Conservation (phyloP, 1,284 basidiomycete genomes). For the Calocybe gambosa region DNA sequence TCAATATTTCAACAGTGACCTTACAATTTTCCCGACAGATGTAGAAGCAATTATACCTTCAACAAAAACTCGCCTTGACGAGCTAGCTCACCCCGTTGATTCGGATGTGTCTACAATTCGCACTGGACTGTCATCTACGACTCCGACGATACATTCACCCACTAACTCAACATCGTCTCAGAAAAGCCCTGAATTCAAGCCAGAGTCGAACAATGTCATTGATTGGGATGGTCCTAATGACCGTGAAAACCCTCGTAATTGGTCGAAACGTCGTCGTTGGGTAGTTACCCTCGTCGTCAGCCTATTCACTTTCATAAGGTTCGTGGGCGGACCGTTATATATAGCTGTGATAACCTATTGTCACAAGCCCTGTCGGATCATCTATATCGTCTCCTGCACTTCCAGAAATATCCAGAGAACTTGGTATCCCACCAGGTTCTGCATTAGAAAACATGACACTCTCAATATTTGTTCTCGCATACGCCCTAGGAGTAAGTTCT, state of each 20-base stretch:
- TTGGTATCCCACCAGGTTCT: conserved; percentile 24
- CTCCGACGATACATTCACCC: conserved; percentile 1
- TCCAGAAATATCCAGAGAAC: conserved; percentile 21
- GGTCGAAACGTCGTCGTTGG: conserved; percentile 23
- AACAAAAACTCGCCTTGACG: not conserved
- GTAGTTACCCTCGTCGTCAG: conserved; percentile 26
- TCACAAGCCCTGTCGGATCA: conserved; percentile 22
- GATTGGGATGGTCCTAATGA: conserved; percentile 25
- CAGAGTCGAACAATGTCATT: conserved; percentile 13
- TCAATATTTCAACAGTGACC: not conserved
- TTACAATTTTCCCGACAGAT: not conserved
- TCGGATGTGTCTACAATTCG: conserved; percentile 11
- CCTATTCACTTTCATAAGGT: conserved; percentile 28
- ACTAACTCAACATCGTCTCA: not conserved
- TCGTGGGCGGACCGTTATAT: not conserved
- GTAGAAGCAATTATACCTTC: not conserved
- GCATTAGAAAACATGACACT: conserved; percentile 30
- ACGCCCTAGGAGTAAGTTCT: conserved; percentile 24
- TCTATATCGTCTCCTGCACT: conserved; percentile 26
- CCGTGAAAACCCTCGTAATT: conserved; percentile 25
- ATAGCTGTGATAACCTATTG: not conserved
- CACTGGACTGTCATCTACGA: conserved; percentile 4
- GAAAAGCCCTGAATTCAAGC: conserved; percentile 3
- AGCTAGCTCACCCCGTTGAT: not conserved
- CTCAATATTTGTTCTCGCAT: conserved; percentile 33